Evolutionary conservation across 495 filamentous ascomycete genomes (phyloP), one percentile per base, ranked within the genome.

Genomic region (Penicillium canescens): DNA sequence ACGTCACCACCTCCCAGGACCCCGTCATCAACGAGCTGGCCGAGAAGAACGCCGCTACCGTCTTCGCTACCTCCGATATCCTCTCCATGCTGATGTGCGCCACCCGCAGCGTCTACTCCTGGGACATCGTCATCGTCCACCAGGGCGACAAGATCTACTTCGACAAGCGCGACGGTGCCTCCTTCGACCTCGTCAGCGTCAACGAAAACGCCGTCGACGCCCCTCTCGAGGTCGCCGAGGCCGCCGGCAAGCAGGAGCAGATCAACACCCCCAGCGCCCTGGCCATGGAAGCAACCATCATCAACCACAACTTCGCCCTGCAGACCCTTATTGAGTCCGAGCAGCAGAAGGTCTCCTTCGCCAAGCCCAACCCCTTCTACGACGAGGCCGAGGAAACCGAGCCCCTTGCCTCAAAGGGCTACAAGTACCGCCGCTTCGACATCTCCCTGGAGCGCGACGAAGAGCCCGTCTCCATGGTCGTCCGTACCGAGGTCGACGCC

Each of bases 31-130:
- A 98, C 76, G 92, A 97, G 59, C 82, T 98, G 5, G 89, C 94
- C 44, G 94, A 97, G 60, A 96, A 95, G 82, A 86, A 96, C 65
- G 91, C 96, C 70, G 94, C 93, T 13, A 96, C 91, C 56, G 91
- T 98, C 61, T 98, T 98, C 68, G 92, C 95, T 52, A 96, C 93
- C 10, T 90, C 97, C 69, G 95, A 87, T 71, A 92, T 98, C 63
- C 83, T 98, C 46, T 96, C 92, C 50, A 97, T 97, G 93, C 86
- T 98, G 60, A 98, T 98, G 94, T 98, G 95, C 73, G 86, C 94
- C 16, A 88, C 95, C 36, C 86, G 94, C 50, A 94, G 89, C 35
- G 89, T 98, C 42, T 96, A 97, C 80, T 90, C 92, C 11, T 98
- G 94, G 94, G 94, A 98, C 73, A 86, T 98, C 54, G 88, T 98